phyloP scores from a whole-genome alignment of 257 asterid genomes.

The Ajuga chamaepitys region DNA sequence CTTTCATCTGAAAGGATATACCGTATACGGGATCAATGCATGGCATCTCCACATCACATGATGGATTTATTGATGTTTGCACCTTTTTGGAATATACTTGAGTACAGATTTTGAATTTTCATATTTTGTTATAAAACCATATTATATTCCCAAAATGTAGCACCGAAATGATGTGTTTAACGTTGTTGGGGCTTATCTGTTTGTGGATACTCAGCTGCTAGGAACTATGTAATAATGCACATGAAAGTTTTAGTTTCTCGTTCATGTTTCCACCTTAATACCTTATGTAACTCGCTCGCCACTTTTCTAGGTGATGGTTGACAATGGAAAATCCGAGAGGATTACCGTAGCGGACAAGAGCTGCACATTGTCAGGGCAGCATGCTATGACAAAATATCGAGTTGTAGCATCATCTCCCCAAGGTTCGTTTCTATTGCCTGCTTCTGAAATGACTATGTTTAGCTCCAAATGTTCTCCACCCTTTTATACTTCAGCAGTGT shows the following conservation, averaged over 20 bases:
- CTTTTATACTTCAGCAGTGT: not conserved
- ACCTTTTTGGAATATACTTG: not conserved
- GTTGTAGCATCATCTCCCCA: slow-evolving; percentile 54
- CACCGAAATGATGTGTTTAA: too few species aligned
- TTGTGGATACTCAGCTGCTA: not conserved
- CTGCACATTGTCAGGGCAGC: slow-evolving; percentile 49
- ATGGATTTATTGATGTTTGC: not conserved
- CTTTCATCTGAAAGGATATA: not conserved
- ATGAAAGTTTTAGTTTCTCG: not conserved
- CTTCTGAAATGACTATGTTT: slow-evolving; percentile 2
- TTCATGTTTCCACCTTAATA: not conserved
- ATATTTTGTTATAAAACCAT: not conserved
- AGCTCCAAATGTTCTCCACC: not conserved
- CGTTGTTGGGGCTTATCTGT: not conserved
- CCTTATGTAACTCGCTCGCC: not conserved
- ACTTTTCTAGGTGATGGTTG: slow-evolving; percentile 61
- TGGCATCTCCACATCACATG: not conserved
- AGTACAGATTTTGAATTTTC: not conserved
- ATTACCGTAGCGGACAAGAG: slow-evolving; percentile 52
- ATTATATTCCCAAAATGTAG: too few species aligned
- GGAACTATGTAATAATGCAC: not conserved
- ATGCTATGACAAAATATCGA: slow-evolving; percentile 73
- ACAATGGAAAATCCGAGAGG: slow-evolving; percentile 75
- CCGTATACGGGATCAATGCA: not conserved
- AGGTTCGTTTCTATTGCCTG: slow-evolving; percentile 34